Conservation (phyloP, 2,329 filamentous ascomycete genomes). For the Chlorencoelia australis region DNA sequence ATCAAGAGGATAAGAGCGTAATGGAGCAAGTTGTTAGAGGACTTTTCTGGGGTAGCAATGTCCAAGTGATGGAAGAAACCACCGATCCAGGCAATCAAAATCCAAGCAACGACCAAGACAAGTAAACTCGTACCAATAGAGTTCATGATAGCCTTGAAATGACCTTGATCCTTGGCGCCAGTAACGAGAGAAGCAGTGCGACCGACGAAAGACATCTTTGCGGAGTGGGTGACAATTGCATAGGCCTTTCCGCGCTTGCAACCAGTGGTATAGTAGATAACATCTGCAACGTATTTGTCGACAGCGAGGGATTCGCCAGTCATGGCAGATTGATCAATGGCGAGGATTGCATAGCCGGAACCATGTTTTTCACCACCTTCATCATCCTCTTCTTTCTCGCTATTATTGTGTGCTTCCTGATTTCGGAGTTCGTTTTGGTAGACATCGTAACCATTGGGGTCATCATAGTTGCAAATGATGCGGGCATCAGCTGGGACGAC, state of each 20-base stretch:
- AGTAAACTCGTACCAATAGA: conserved; percentile 65
- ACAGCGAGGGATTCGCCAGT: conserved; percentile 73
- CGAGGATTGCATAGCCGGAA: conserved; percentile 53
- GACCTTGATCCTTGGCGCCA: conserved; percentile 65
- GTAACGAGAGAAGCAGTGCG: conserved; percentile 65
- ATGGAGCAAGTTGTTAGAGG: conserved; percentile 54
- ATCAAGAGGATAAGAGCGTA: conserved; percentile 64
- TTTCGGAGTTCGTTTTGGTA: conserved; percentile 56
- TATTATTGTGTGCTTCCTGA: conserved; percentile 49
- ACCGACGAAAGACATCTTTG: conserved; percentile 66
- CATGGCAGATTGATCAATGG: conserved; percentile 70
- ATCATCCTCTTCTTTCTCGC: conserved; percentile 42
- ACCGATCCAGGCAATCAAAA: conserved; percentile 65
- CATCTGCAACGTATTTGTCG: conserved; percentile 69
- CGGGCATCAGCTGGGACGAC: conserved; percentile 61
- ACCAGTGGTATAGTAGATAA: conserved; percentile 69
- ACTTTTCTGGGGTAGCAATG: conserved; percentile 47
- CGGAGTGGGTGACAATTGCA: conserved; percentile 56
- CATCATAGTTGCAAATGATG: conserved; percentile 63
- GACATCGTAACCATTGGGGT: conserved; percentile 55
- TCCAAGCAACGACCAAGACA: conserved; percentile 69
- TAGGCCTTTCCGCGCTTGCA: conserved; percentile 75
- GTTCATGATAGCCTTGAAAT: conserved; percentile 80
- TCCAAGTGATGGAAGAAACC: conserved; percentile 65
- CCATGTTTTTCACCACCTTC: conserved; percentile 46